Evolutionary conservation across 768 basidiomycete genomes (phyloP).

Genomic region (Hypsizygus marmoreus): DNA sequence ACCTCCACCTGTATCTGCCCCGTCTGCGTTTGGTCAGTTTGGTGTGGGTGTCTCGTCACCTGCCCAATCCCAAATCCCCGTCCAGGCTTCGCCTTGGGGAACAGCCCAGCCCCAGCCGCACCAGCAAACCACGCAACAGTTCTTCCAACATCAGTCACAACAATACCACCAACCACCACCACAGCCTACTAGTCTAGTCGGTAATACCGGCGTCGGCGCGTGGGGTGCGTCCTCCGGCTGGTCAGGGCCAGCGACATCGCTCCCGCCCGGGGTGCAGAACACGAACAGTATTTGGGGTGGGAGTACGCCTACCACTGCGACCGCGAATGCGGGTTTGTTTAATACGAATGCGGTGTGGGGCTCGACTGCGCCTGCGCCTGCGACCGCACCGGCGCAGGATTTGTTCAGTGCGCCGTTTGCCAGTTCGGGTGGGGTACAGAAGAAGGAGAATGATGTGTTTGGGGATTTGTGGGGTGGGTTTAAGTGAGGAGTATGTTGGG

Average conservation of each 20-base stretch:
- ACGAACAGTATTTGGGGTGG: slow-evolving; percentile 41
- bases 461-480: slow-evolving; percentile 85
- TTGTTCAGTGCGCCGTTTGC: slow-evolving; percentile 33
- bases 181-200: slow-evolving; percentile 54
- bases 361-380: slow-evolving; percentile 26
- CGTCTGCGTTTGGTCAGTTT: slow-evolving; percentile 41
- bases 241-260: slow-evolving; percentile 37
- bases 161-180: slow-evolving; percentile 20
- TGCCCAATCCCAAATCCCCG: too few relatives aligned
- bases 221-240: slow-evolving; percentile 76
- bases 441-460: slow-evolving; percentile 78
- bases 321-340: slow-evolving; percentile 34
- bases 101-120: slow-evolving; percentile 16
- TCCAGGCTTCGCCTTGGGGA: slow-evolving; percentile 34
- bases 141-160: too few relatives aligned
- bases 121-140: too few relatives aligned
- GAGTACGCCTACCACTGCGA: slow-evolving; percentile 20
- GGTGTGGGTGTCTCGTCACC: too few relatives aligned
- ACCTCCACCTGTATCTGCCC: slow-evolving; percentile 35
- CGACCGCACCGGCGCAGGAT: slow-evolving; percentile 33
- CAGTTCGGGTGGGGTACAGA: slow-evolving; percentile 18
- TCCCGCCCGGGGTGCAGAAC: slow-evolving; percentile 35
- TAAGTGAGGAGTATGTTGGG: slow-evolving; percentile 59
- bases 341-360: slow-evolving; percentile 68
- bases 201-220: slow-evolving; percentile 50